These are phyloP conservation scores for Dioszegia crocea DNA, from an alignment of 768 basidiomycete genomes.

Conservation along the genomic window DNA sequence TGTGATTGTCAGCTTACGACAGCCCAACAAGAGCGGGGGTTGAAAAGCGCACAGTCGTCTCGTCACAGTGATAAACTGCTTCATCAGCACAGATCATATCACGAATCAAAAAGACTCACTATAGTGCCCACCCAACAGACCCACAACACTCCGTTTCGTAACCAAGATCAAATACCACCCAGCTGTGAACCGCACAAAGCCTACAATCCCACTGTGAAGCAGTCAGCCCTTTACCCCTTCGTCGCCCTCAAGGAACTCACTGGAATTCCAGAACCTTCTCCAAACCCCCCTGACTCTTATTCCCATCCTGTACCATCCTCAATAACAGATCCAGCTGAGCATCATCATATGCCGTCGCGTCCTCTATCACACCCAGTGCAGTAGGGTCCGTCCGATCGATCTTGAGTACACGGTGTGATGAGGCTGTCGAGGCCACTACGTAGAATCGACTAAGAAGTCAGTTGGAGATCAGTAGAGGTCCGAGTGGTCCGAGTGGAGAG, in stretches of 20 bases:
- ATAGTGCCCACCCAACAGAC: conserved; percentile 90
- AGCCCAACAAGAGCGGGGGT: not conserved
- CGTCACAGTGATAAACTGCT: conserved; percentile 86
- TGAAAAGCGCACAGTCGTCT: conserved; percentile 64
- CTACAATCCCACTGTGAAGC: conserved; percentile 51
- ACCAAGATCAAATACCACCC: conserved; percentile 95
- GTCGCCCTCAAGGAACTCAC: conserved; percentile 57
- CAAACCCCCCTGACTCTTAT: conserved; percentile 78
- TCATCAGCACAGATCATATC: too few species aligned
- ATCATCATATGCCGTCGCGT: conserved; percentile 79
- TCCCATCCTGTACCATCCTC: conserved; percentile 94
- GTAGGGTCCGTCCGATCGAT: conserved; percentile 79
- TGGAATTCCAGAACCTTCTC: conserved; percentile 71
- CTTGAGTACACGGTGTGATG: conserved; percentile 85
- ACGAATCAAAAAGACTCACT: too few species aligned
- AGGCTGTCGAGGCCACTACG: conserved; percentile 82
- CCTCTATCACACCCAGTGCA: conserved; percentile 74
- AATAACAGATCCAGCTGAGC: conserved; percentile 86
- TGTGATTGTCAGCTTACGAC: conserved; percentile 11
- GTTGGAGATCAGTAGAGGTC: not conserved
- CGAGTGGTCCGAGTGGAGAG: not conserved
- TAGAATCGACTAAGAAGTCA: conserved; percentile 62
- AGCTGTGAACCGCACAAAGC: conserved; percentile 88
- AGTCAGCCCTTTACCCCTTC: conserved; percentile 1
- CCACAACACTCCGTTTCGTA: conserved; percentile 83